phyloP scores from a whole-genome alignment of 2,329 filamentous ascomycete species.

The Cryphonectria naterciae region DNA sequence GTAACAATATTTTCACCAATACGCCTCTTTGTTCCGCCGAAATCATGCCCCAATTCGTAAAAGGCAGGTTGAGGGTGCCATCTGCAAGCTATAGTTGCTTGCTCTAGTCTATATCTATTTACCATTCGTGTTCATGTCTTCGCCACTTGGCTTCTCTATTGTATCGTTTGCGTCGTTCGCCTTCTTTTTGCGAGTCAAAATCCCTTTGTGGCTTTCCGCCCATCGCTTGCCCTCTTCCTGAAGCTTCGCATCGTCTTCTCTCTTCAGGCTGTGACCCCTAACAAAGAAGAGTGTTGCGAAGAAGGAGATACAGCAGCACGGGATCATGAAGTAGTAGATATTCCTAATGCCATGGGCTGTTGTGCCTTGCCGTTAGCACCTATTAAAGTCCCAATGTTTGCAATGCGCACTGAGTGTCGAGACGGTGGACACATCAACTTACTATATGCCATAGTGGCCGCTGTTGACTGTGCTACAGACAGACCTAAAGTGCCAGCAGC shows the following conservation, averaged over 20 bases:
- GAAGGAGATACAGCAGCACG: constrained; percentile 21
- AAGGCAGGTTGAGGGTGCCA: neutral
- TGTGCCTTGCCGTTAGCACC: neutral
- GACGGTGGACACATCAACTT: neutral
- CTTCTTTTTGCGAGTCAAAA: constrained; percentile 8
- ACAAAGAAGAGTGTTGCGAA: constrained; percentile 19
- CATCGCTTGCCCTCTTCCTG: constrained; percentile 24
- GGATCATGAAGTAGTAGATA: constrained; percentile 26
- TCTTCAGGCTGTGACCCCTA: constrained; percentile 21
- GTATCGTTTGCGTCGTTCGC: neutral
- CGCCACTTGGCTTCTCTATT: neutral
- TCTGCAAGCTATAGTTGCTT: neutral
- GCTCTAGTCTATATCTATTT: neutral
- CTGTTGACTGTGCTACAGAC: neutral
- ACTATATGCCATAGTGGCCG: constrained; percentile 21
- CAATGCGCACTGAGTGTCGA: no score
- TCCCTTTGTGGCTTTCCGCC: constrained; percentile 10
- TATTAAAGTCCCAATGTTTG: neutral
- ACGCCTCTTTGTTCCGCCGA: neutral
- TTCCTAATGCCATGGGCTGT: constrained; percentile 25
- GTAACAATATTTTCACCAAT: neutral
- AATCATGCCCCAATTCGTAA: no score
- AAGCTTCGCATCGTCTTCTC: constrained; percentile 25
- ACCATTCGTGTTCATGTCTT: neutral
- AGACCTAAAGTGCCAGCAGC: constrained; percentile 16